phyloP scores from a whole-genome alignment of 2,329 filamentous ascomycete species.

The Claviceps purpurea region DNA sequence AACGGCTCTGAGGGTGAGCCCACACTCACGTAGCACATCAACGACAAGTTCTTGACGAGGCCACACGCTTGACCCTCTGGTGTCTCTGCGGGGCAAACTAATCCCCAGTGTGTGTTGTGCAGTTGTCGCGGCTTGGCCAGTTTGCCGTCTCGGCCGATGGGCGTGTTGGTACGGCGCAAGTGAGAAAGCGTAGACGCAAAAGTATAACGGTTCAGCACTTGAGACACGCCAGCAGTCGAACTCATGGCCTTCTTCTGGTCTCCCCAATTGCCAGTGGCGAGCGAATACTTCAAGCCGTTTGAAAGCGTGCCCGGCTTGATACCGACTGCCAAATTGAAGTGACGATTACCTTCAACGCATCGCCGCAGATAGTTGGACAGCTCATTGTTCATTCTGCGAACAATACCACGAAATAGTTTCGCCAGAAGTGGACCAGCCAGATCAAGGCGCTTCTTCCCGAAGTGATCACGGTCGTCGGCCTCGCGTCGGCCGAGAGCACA shows the following conservation, averaged over 20 bases:
- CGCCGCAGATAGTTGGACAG: constrained; percentile 83
- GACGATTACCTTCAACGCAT: constrained; percentile 76
- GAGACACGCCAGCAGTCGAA: constrained; percentile 91
- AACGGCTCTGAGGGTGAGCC: constrained; percentile 84
- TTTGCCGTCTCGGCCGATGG: constrained; percentile 94
- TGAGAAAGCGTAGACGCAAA: constrained; percentile 95
- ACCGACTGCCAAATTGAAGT: constrained; percentile 83
- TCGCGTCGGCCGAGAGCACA: constrained; percentile 87
- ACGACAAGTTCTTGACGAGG: constrained; percentile 89
- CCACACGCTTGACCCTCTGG: constrained; percentile 97
- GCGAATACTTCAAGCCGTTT: constrained; percentile 88
- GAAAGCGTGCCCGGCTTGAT: constrained; percentile 86
- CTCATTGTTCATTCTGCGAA: constrained; percentile 82
- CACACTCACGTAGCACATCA: constrained; percentile 98
- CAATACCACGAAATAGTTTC: constrained; percentile 88
- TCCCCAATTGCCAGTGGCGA: constrained; percentile 97
- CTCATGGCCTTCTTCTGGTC: constrained; percentile 97
- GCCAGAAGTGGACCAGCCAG: constrained; percentile 86
- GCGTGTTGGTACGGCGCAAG: constrained; percentile 92
- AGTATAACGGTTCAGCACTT: constrained; percentile 95
- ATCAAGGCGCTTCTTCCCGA: constrained; percentile 96
- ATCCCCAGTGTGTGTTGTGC: constrained; percentile 96
- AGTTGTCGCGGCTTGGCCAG: constrained; percentile 95
- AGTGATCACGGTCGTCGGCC: constrained; percentile 95
- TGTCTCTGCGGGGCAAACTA: constrained; percentile 94